A percentile compares a stretch with the other conserved stretches of the same genome.
These are phyloP conservation scores for Candida odintsovae DNA, from an alignment of 805 yeast species.

Conservation along the genomic window DNA sequence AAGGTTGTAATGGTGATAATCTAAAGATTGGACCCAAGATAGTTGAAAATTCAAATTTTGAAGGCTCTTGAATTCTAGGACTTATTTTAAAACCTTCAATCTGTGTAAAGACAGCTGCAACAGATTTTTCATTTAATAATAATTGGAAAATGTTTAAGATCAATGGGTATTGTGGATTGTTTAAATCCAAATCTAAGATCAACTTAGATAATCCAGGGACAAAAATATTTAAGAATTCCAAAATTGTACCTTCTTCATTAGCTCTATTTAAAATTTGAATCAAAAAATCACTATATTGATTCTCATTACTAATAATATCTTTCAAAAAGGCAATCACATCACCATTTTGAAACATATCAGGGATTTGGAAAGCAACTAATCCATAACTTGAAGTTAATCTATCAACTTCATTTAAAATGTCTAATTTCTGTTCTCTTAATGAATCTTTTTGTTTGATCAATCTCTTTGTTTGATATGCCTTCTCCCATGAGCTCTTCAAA, in stretches of 20 bases:
- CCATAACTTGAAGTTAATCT: constrained; percentile 56
- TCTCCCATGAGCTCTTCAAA: constrained; percentile 39
- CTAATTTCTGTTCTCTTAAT: constrained; percentile 30
- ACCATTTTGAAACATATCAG: constrained; percentile 39
- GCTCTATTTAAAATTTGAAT: constrained; percentile 52
- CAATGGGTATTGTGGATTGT: constrained; percentile 46
- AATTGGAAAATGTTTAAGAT: constrained; percentile 52
- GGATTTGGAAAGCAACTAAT: constrained; percentile 59
- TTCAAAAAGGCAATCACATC: constrained; percentile 23
- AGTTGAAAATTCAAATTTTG: constrained; percentile 53
- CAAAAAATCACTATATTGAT: constrained; percentile 40
- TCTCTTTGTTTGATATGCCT: constrained; percentile 37
- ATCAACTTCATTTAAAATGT: constrained; percentile 42
- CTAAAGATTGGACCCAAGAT: constrained; percentile 73
- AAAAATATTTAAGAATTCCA: constrained; percentile 53
- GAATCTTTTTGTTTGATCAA: constrained; percentile 36
- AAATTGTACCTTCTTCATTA: constrained; percentile 57
- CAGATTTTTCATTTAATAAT: constrained; percentile 52
- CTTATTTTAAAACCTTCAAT: constrained; percentile 48
- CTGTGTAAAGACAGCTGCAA: constrained; percentile 55
- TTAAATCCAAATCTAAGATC: constrained; percentile 34
- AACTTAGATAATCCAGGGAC: constrained; percentile 33
- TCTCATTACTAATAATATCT: constrained; percentile 25
- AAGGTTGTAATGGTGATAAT: constrained; percentile 63
- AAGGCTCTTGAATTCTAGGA: constrained; percentile 35